Conservation (phyloP, 1,284 basidiomycete genomes). For the Athelia sp. region DNA sequence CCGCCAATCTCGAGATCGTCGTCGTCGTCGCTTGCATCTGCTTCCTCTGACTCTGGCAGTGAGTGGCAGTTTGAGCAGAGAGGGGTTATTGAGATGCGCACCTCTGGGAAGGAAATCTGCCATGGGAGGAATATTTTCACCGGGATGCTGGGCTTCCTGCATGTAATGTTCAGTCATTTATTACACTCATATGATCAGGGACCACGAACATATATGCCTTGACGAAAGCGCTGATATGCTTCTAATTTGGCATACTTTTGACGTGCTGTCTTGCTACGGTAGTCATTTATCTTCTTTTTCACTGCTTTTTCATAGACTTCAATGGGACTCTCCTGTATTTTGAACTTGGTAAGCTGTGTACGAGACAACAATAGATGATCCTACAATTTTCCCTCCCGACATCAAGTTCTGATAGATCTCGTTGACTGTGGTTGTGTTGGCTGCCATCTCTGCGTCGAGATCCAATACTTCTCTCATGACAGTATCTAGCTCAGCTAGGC, state of each 20-base stretch:
- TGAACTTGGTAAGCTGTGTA: neutral
- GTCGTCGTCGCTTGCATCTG: slow-evolving; percentile 72
- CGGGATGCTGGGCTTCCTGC: slow-evolving; percentile 67
- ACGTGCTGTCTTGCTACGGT: slow-evolving; percentile 56
- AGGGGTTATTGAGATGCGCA: slow-evolving; percentile 21
- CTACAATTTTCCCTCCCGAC: slow-evolving; percentile 53
- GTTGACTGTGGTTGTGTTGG: slow-evolving; percentile 49
- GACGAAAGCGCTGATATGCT: slow-evolving; percentile 60
- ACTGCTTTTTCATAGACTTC: slow-evolving; percentile 42
- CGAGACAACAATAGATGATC: slow-evolving; percentile 11
- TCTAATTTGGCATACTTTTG: slow-evolving; percentile 70
- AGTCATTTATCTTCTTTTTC: slow-evolving; percentile 36
- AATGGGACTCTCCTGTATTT: slow-evolving; percentile 40
- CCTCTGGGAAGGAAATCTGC: slow-evolving; percentile 69
- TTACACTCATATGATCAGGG: too few species aligned
- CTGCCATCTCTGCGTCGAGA: slow-evolving; percentile 51
- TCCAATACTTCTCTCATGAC: slow-evolving; percentile 67
- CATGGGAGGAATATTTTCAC: slow-evolving; percentile 70
- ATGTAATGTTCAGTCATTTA: neutral
- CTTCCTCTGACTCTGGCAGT: slow-evolving; percentile 49
- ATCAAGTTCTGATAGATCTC: slow-evolving; percentile 52
- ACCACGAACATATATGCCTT: slow-evolving; percentile 59
- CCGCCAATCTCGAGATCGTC: slow-evolving; percentile 82
- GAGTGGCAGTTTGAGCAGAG: slow-evolving; percentile 1
- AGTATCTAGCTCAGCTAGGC: slow-evolving; percentile 51